A percentile compares a stretch with the other conserved stretches of the same genome.
Conservation (phyloP, 805 yeast species). For the Priceomyces castillae region DNA sequence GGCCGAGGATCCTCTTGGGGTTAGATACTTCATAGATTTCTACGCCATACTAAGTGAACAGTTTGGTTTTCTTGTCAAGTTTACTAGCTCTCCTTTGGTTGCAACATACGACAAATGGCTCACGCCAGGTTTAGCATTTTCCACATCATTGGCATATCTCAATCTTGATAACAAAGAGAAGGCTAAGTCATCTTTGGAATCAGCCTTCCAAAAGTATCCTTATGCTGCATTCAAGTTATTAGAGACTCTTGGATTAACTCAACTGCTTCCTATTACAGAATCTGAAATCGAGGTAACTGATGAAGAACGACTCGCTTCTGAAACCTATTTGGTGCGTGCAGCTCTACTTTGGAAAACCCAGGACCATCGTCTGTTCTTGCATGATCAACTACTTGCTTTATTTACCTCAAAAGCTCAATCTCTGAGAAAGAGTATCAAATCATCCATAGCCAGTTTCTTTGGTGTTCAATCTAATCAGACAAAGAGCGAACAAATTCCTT, state of each 20-base stretch:
- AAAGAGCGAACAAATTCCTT: conserved; percentile 42
- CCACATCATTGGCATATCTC: conserved; percentile 62
- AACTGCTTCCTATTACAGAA: conserved; percentile 19
- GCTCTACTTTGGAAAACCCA: conserved; percentile 52
- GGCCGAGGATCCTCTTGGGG: conserved; percentile 80
- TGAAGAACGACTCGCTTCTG: conserved; percentile 44
- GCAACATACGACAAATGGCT: conserved; percentile 62
- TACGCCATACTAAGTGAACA: conserved; percentile 69
- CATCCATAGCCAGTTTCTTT: conserved; percentile 14
- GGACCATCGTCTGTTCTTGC: conserved; percentile 46
- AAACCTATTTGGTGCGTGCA: conserved; percentile 60
- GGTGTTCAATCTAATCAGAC: conserved; percentile 1
- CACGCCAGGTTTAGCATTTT: conserved; percentile 69
- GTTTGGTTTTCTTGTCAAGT: conserved; percentile 56
- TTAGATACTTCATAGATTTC: conserved; percentile 76
- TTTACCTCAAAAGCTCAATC: conserved; percentile 10
- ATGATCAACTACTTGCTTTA: conserved; percentile 33
- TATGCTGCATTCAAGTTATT: conserved; percentile 52
- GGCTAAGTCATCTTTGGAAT: conserved; percentile 48
- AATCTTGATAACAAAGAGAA: conserved; percentile 35
- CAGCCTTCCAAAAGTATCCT: conserved; percentile 58
- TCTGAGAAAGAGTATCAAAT: conserved; percentile 6
- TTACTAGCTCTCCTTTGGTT: conserved; percentile 55
- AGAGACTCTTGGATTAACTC: conserved; percentile 42
- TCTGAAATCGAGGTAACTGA: conserved; percentile 20